phyloP scores from a whole-genome alignment of 106 monocot species.

The Xerophyta viscosa region DNA sequence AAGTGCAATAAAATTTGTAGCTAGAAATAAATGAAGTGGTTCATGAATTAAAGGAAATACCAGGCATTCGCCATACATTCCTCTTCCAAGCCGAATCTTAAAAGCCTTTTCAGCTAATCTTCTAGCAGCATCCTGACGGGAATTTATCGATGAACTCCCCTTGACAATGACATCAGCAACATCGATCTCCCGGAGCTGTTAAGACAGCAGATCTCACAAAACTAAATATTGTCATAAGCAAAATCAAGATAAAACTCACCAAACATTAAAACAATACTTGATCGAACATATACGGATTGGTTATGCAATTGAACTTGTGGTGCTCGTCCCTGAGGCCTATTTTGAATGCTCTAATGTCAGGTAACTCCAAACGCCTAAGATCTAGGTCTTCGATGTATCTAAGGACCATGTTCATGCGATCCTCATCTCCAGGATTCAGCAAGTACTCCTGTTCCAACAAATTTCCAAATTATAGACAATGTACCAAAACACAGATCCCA shows the following conservation, averaged over 20 bases:
- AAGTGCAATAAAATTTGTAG: too few species aligned
- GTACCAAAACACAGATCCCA: neutral
- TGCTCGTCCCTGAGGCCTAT: constrained; percentile 55
- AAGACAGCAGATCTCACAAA: neutral
- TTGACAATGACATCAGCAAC: constrained; percentile 35
- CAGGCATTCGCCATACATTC: constrained; percentile 81
- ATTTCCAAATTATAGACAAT: neutral
- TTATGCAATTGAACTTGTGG: constrained; percentile 56
- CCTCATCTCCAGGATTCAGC: constrained; percentile 26
- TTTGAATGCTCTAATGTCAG: constrained; percentile 44
- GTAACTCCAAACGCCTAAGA: constrained; percentile 33
- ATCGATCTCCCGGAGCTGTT: constrained; percentile 62
- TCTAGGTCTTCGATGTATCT: constrained; percentile 59
- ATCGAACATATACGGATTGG: constrained; percentile 70
- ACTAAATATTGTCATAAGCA: neutral
- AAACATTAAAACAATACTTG: constrained; percentile 30
- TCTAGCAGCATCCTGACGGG: constrained; percentile 37
- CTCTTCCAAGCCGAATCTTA: constrained; percentile 73
- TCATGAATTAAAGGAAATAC: constrained; percentile 37
- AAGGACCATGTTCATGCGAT: constrained; percentile 30
- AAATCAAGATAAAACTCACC: neutral
- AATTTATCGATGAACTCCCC: constrained; percentile 29
- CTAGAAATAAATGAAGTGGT: too few species aligned
- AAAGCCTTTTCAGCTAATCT: constrained; percentile 44
- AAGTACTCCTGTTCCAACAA: constrained; percentile 17